Base-by-base conservation (phyloP, 495 filamentous ascomycete genomes). In the Melanomma pulvis-pyrius region DNA sequence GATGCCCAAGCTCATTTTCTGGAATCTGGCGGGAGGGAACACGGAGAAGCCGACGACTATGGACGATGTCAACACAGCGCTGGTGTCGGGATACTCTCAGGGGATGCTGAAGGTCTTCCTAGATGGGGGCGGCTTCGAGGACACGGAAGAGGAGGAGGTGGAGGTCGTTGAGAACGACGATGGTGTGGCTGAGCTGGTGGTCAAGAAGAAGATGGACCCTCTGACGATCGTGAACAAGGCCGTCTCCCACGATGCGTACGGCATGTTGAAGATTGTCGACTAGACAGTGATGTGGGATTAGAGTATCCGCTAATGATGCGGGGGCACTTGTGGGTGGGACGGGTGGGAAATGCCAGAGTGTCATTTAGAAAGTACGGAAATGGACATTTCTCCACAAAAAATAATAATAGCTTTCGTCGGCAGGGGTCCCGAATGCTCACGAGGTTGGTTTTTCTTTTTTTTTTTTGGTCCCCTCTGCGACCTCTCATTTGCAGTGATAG, bases 71-170 rank as follows among this genome's bases (percentile, higher is more conserved):
- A 77, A 76, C 3, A 76, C 76, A 5, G 72, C 76, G 44, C 54
- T 83, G 49, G 78, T 82, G 44, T 77, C 73, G 59, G 81, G 81
- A 0, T 82, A 82, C 64, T 78, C 74, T 34, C 80, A 81, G 71
- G 81, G 63, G 19, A 77, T 78, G 78, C 50, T 82, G 69, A 82
- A 82, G 78, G 73, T 79, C 26, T 82, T 83, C 52, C 55, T 83
- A 25, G 79, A 79, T 9, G 69, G 67, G 17, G 80, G 79, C 0
- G 49, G 65, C 17, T 81, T 80, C 63, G 74, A 74, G 8, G 78
- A 76, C 8, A 61, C 56, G 17, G 77, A 78, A 25, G 75, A 75
- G 58, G 76, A 75, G 32, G 77, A 74, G 24, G 67, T 61, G 36
- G 53, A 61, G n/a, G 64, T 36, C 21, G 56, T 65, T 39, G 56